A percentile compares a stretch with the other conserved stretches of the same genome.
Conservation (phyloP, 2,329 filamentous ascomycete genomes). For the Blastomyces silverae region DNA sequence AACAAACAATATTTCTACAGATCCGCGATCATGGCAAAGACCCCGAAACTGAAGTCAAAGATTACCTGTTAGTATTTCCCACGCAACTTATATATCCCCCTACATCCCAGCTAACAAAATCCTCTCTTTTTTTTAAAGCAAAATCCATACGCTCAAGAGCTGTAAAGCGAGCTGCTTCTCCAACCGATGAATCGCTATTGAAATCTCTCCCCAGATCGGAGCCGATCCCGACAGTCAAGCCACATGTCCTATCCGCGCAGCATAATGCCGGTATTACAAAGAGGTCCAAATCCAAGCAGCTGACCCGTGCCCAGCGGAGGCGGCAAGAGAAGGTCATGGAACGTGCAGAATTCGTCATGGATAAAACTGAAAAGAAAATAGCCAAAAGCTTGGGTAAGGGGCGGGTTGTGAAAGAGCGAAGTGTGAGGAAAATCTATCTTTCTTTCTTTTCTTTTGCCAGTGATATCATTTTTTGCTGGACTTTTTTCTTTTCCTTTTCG, state of each 20-base stretch:
- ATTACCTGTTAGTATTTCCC: slow-evolving; percentile 23
- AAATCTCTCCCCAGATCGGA: slow-evolving; percentile 39
- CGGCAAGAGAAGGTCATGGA: slow-evolving; percentile 52
- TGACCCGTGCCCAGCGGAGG: slow-evolving; percentile 48
- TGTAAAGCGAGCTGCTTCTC: slow-evolving; percentile 51
- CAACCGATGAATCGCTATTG: slow-evolving; percentile 48
- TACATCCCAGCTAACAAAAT: slow-evolving; percentile 12
- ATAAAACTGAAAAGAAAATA: slow-evolving; percentile 52
- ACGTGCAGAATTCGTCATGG: slow-evolving; percentile 49
- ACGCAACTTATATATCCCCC: not conserved
- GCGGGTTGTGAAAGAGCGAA: slow-evolving; percentile 45
- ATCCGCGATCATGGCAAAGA: slow-evolving; percentile 34
- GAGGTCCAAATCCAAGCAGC: slow-evolving; percentile 41
- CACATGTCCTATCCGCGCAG: slow-evolving; percentile 46
- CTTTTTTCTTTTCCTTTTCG: not conserved
- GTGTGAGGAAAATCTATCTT: slow-evolving; percentile 25
- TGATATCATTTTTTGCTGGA: not conserved
- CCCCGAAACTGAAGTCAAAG: slow-evolving; percentile 28
- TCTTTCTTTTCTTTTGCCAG: not conserved
- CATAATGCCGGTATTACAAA: slow-evolving; percentile 48
- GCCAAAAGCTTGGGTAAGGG: slow-evolving; percentile 46
- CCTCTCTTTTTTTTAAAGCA: slow-evolving; percentile 35
- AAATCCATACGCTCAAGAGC: slow-evolving; percentile 53
- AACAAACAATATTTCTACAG: not conserved
- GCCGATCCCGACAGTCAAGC: slow-evolving; percentile 34